Evolutionary conservation across 2,329 filamentous ascomycete genomes (phyloP).

Genomic region (Claviceps quebecensis): DNA sequence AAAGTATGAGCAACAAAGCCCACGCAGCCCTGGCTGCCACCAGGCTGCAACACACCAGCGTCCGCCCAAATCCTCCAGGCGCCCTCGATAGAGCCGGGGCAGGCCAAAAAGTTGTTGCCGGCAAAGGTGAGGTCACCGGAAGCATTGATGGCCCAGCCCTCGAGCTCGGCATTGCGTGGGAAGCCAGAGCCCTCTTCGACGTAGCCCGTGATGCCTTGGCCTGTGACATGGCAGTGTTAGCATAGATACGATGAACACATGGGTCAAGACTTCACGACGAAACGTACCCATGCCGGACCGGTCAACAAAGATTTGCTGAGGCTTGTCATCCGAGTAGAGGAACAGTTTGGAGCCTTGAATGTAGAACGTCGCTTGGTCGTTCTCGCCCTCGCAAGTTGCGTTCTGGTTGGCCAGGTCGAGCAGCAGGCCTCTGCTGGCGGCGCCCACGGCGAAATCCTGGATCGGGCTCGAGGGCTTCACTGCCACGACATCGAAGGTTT

Average conservation of each 20-base stretch:
- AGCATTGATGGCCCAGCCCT: slow-evolving; percentile 31
- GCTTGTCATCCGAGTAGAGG: slow-evolving; percentile 26
- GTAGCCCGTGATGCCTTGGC: slow-evolving; percentile 40
- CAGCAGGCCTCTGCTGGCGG: slow-evolving; percentile 28
- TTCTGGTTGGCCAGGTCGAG: slow-evolving; percentile 29
- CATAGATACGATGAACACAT: background rate
- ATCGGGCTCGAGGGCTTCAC: slow-evolving; percentile 34
- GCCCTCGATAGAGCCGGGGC: slow-evolving; percentile 30
- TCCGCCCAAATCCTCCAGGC: slow-evolving; percentile 27
- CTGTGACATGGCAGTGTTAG: slow-evolving; percentile 14
- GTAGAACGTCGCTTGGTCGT: slow-evolving; percentile 34
- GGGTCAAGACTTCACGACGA: background rate
- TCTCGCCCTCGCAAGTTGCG: slow-evolving; percentile 32
- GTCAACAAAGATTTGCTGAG: slow-evolving; percentile 39
- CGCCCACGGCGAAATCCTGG: slow-evolving; percentile 32
- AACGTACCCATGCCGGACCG: slow-evolving; percentile 43
- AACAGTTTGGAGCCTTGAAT: slow-evolving; percentile 31
- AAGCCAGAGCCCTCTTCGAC: slow-evolving; percentile 27
- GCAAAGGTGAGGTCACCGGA: slow-evolving; percentile 31
- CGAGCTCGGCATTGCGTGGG: slow-evolving; percentile 29
- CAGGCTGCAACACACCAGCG: background rate
- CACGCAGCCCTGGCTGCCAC: slow-evolving; percentile 1
- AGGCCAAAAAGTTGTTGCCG: slow-evolving; percentile 33
- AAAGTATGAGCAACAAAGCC: background rate
- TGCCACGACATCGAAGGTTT: slow-evolving; percentile 33